These are phyloP conservation scores for Oryza meridionalis DNA, from an alignment of 176 grass and related monocot genomes.

Conservation along the genomic window DNA sequence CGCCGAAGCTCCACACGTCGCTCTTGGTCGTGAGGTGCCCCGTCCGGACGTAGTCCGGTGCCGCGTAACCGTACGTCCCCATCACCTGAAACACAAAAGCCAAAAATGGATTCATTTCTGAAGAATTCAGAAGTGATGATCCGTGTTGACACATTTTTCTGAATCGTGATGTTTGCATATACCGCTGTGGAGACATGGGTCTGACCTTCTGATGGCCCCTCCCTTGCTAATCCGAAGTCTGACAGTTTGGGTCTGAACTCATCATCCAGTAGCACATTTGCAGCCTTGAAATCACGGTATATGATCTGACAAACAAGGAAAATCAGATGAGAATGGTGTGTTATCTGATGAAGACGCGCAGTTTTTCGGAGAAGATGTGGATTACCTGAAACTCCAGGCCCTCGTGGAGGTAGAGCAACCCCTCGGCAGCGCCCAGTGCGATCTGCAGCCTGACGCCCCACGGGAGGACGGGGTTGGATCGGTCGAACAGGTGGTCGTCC, in stretches of 20 bases:
- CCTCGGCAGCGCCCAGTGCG: conserved; percentile 62
- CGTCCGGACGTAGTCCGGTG: conserved; percentile 66
- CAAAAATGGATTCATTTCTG: neutral
- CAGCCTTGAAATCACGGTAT: conserved; percentile 83
- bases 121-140: neutral
- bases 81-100: conserved; percentile 49
- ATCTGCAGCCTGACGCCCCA: conserved; percentile 70
- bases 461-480: conserved; percentile 50
- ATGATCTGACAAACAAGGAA: conserved; percentile 44
- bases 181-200: conserved; percentile 80
- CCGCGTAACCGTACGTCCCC: conserved; percentile 76
- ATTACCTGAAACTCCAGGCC: conserved; percentile 66
- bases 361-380: too few relatives aligned
- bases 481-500: conserved; percentile 75
- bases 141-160: neutral
- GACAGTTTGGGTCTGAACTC: conserved; percentile 74
- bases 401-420: conserved; percentile 65
- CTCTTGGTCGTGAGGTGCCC: conserved; percentile 74
- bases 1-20: conserved; percentile 72
- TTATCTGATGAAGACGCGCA: too few relatives aligned
- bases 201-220: conserved; percentile 65
- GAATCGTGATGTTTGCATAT: conserved; percentile 6
- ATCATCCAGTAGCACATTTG: conserved; percentile 70
- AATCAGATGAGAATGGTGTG: neutral
- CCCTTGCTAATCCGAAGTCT: conserved; percentile 72